Evolutionary conservation across 202 grass and related monocot genomes (phyloP), one percentile per base, ranked within the genome.

Genomic region (Musa balbisiana): DNA sequence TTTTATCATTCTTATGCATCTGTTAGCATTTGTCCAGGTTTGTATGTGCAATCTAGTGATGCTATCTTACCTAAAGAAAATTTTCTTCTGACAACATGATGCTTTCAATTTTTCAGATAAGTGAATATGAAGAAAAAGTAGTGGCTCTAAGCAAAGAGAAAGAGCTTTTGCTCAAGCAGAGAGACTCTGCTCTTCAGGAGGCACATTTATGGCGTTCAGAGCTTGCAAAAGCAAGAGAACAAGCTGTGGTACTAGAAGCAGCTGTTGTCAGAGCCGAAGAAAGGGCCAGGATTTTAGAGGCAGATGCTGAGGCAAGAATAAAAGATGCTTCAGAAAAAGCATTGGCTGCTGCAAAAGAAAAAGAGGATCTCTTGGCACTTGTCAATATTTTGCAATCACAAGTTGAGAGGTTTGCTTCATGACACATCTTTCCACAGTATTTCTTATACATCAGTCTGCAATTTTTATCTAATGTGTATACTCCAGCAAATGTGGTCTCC

Each of bases 171-270:
- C 78, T 94, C 15, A 98, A 75, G 78, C 79, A 89, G 81, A 83
- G 85, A 81, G 95, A 94, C 81, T 90, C 81, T 71, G 87, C 91
- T 75, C 83, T 98, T 84, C 95, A 90, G 85, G 95, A 99, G 77
- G 91, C 83, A 80, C 81, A 94, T 49, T 80, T 92, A 65, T 94
- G 91, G 95, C 95, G 91, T 53, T 98, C 82, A 55, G 91, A 98
- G 70, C 82, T 99, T 64, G 91, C 91, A 81, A 99, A 99, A 87
- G 95, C 95, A 76, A 92, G 95, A 90, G 95, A 90, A 60, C 88
- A 87, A 83, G 95, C 87, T 66, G 85, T 99, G 66, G 81, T 99
- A 82, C 77, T 98, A 81, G 95, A 98, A 92, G 95, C 91, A 75
- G 83, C 95, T 78, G 90, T 88, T 73, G 76, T 94, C 22, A 89